phyloP scores from a whole-genome alignment of 495 filamentous ascomycete genomes.

The Xylaria flabelliformis region DNA sequence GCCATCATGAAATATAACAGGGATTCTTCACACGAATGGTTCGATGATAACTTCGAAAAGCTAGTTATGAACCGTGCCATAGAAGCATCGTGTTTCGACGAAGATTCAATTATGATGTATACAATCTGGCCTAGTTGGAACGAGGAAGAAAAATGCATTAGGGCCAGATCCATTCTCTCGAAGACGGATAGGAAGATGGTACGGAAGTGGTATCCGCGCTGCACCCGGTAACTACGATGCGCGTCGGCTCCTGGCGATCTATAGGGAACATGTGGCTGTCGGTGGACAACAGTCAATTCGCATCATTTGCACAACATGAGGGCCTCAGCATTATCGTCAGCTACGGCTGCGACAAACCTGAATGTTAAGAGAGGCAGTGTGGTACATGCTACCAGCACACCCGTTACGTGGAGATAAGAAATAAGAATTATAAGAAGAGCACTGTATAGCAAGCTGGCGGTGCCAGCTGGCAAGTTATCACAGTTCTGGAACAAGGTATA shows the following conservation, averaged over 20 bases:
- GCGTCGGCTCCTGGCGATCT: background rate
- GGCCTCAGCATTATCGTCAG: background rate
- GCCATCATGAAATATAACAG: background rate
- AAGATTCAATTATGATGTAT: background rate
- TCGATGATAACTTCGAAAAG: background rate
- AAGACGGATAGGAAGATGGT: background rate
- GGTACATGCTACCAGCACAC: background rate
- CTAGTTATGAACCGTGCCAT: background rate
- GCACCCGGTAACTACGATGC: background rate
- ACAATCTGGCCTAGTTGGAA: background rate
- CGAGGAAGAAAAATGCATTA: background rate
- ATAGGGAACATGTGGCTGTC: background rate
- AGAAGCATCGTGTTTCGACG: background rate
- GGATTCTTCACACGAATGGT: background rate
- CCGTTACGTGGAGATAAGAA: background rate
- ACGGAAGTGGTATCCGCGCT: background rate
- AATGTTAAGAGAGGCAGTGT: background rate
- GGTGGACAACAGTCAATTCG: background rate
- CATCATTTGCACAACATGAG: background rate
- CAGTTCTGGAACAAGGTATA: no score
- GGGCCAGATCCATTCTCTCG: background rate
- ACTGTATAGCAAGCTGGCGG: background rate
- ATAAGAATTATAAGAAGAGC: background rate
- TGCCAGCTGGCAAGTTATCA: background rate
- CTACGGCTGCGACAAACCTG: background rate